These are phyloP conservation scores for Fusarium graminum DNA, from an alignment of 2,329 filamentous ascomycete genomes.

Conservation along the genomic window DNA sequence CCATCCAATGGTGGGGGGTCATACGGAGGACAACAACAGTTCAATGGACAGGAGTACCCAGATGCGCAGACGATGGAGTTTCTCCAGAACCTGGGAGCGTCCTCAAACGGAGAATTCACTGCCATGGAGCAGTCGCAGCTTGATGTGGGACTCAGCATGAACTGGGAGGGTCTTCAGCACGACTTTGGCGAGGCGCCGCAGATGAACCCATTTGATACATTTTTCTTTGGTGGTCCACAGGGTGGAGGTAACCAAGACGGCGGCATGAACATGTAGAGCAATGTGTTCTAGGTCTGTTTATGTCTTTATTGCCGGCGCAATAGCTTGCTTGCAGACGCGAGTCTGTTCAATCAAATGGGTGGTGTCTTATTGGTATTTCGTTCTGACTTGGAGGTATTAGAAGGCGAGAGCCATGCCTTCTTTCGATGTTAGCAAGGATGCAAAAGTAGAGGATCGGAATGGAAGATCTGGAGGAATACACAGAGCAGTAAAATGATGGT, in stretches of 20 bases:
- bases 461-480: not conserved
- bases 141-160: constrained; percentile 76
- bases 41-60: constrained; percentile 57
- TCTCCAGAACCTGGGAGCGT: constrained; percentile 60
- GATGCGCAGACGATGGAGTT: constrained; percentile 69
- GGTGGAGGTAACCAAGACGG: constrained; percentile 42
- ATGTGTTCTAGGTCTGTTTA: constrained; percentile 14
- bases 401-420: constrained; percentile 17
- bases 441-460: constrained; percentile 16
- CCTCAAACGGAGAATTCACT: constrained; percentile 51
- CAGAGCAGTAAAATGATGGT: constrained; percentile 2
- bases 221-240: constrained; percentile 74
- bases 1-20: constrained; percentile 49
- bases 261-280: constrained; percentile 48
- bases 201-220: constrained; percentile 78
- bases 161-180: constrained; percentile 72
- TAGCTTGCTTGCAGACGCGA: constrained; percentile 31
- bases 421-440: not conserved
- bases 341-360: constrained; percentile 31
- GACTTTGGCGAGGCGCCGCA: constrained; percentile 71
- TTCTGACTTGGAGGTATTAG: constrained; percentile 8
- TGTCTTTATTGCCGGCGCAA: constrained; percentile 38
- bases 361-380: constrained; percentile 28
- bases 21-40: constrained; percentile 53
- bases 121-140: constrained; percentile 63